A percentile compares a stretch with the other conserved stretches of the same genome.
Conservation (phyloP, 768 basidiomycete genomes). For the Clavulina sp. region DNA sequence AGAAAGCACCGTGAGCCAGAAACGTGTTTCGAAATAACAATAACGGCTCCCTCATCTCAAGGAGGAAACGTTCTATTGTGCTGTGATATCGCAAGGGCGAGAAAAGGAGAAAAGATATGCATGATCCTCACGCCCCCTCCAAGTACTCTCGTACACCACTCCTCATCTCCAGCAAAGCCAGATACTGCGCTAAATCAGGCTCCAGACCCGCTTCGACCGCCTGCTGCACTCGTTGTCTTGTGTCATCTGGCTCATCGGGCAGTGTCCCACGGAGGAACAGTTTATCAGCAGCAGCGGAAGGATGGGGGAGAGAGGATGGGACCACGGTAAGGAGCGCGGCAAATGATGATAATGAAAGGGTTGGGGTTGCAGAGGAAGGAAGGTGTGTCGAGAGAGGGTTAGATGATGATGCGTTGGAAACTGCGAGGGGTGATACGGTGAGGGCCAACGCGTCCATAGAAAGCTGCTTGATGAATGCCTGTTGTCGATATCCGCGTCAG, state of each 20-base stretch:
- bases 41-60: no score
- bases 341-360: slow-evolving; percentile 8
- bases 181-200: slow-evolving; percentile 3
- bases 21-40: no score
- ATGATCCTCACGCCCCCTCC: background rate
- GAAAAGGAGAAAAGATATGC: no score
- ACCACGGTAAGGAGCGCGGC: slow-evolving; percentile 8
- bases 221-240: background rate
- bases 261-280: background rate
- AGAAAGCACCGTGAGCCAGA: no score
- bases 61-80: no score
- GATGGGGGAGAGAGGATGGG: slow-evolving; percentile 9
- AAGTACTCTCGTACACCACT: slow-evolving; percentile 7
- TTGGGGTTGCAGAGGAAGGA: background rate
- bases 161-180: background rate
- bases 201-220: slow-evolving; percentile 2
- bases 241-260: slow-evolving; percentile 1
- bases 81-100: no score
- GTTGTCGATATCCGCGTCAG: background rate
- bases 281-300: slow-evolving; percentile 4
- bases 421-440: slow-evolving; percentile 8
- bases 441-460: slow-evolving; percentile 8
- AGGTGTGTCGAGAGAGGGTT: slow-evolving; percentile 3
- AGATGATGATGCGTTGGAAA: slow-evolving; percentile 9
- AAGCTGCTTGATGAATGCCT: slow-evolving; percentile 11